Percentiles rank a stretch among this genome's conserved stretches.
Conservation (phyloP, 139 green algal genomes). For the Helicosporidium sp. region DNA sequence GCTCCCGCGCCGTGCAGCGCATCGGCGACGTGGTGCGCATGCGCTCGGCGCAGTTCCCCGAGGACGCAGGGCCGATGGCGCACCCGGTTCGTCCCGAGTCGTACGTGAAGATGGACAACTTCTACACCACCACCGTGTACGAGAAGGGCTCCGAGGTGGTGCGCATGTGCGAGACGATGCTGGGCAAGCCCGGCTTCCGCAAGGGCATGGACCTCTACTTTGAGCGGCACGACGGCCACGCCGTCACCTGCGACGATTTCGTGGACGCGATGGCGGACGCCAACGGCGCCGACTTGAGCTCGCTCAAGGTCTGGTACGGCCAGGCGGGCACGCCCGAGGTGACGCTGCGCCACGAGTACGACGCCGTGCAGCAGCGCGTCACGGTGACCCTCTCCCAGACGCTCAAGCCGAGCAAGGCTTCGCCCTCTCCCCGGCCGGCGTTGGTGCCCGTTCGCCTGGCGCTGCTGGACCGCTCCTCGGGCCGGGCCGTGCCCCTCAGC, state of each 20-base stretch:
- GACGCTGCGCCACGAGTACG: not conserved
- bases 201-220: slow-evolving; percentile 96
- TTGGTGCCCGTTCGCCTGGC: slow-evolving; percentile 65
- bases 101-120: slow-evolving; percentile 99
- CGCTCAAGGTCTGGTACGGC: slow-evolving; percentile 25
- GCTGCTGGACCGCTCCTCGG: slow-evolving; percentile 60
- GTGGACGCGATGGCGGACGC: slow-evolving; percentile 85
- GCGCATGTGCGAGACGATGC: slow-evolving; percentile 75
- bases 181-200: slow-evolving; percentile 87
- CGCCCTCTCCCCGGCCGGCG: slow-evolving; percentile 21
- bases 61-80: slow-evolving; percentile 84
- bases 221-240: slow-evolving; percentile 79
- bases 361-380: not conserved
- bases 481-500: slow-evolving; percentile 52
- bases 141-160: slow-evolving; percentile 81
- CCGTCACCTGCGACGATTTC: slow-evolving; percentile 97
- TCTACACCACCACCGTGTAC: slow-evolving; percentile 86
- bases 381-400: not conserved
- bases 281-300: slow-evolving; percentile 62
- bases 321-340: not conserved
- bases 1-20: slow-evolving; percentile 74
- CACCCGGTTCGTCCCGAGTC: slow-evolving; percentile 86
- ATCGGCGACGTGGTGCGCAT: slow-evolving; percentile 70
- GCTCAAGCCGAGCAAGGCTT: too few species aligned
- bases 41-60: slow-evolving; percentile 67